Base-by-base conservation (phyloP, 1,139 yeast genomes). In the Tardiomyces depauwii region DNA sequence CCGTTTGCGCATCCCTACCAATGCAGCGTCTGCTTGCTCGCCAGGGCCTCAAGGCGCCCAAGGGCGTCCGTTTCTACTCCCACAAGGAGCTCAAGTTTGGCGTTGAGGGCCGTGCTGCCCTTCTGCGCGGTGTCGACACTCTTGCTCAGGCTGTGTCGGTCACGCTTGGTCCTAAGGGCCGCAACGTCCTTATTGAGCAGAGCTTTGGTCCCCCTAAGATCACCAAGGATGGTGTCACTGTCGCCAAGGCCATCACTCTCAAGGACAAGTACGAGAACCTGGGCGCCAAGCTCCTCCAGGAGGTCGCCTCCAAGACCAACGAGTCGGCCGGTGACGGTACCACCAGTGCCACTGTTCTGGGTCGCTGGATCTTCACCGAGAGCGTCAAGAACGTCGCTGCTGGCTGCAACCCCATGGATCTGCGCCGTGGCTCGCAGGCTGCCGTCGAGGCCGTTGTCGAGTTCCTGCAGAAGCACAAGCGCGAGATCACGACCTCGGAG, bases 281-380 rank as follows among this genome's bases (percentile, higher is more conserved):
- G 73, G 98, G 98, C 54, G 98, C 98, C 54, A 86, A 86, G 70
- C 77, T 91, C 59, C 75, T 91, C 64, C 98, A 91, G 71, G 98
- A 91, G 66, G 98, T 91, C 57, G 98, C 98, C 45, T 82, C 96
- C 59, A 91, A 88, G 78, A 91, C 98, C 62, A 91, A 91, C 70
- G 98, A 91, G 73, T 78, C 87, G 59, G 98, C 98, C 52, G 98
- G 98, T 74, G 98, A 91, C 63, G 98, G 98, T 74, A 91, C 98
- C 57, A 91, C 98, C 44, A 84, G 96, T 44, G 98, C 98, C 59
- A 91, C 98, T 49, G 95, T 91, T 48, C 77, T 91, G 57, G 98
- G 97, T 60, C 84, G 96, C 71, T 87, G 96, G 50, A 91, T 91
- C 60, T 91, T 91, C 76, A 84, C 96, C 54, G 98, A 91, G 71